These are phyloP conservation scores for Pseudonitzschia multiseries DNA, from an alignment of 108 stramenopile genomes.

Conservation along the genomic window DNA sequence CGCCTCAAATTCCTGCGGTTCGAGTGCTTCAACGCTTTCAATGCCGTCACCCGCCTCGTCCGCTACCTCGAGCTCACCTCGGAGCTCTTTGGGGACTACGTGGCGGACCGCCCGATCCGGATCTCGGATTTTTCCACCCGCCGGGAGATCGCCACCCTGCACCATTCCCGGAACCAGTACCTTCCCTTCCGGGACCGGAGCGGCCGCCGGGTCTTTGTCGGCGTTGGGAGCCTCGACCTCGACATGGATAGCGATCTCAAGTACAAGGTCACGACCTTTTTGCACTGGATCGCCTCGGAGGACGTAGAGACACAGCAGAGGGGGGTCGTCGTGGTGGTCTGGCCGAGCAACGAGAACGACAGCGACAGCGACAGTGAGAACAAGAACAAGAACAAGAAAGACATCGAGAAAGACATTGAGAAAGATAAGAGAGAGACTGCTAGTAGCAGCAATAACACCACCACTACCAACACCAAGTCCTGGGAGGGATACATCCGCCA, in stretches of 20 bases:
- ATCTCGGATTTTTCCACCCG: neutral
- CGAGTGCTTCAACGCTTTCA: neutral
- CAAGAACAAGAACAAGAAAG: neutral
- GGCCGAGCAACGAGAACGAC: neutral
- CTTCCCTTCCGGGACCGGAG: conserved; percentile 9
- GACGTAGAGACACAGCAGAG: conserved; percentile 10
- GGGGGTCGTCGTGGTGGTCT: conserved; percentile 1
- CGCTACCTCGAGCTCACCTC: conserved; percentile 13
- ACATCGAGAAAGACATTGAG: neutral
- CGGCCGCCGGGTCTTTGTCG: neutral
- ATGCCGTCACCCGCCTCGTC: conserved; percentile 9
- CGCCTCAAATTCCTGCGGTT: conserved; percentile 16
- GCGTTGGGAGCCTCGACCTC: neutral
- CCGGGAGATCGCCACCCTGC: conserved; percentile 1
- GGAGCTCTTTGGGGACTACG: conserved; percentile 24
- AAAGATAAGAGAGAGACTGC: too few species aligned
- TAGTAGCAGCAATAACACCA: too few species aligned
- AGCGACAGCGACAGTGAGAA: too few species aligned
- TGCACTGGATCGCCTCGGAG: conserved; percentile 11
- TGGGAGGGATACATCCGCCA: neutral
- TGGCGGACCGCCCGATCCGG: conserved; percentile 3
- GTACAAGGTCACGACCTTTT: neutral
- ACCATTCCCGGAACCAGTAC: neutral
- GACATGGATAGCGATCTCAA: neutral
- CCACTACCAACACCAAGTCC: too few species aligned